Evolutionary conservation across 2,329 filamentous ascomycete genomes (phyloP), one percentile per base, ranked within the genome.

Genomic region (Pseudogymnoascus sp.): DNA sequence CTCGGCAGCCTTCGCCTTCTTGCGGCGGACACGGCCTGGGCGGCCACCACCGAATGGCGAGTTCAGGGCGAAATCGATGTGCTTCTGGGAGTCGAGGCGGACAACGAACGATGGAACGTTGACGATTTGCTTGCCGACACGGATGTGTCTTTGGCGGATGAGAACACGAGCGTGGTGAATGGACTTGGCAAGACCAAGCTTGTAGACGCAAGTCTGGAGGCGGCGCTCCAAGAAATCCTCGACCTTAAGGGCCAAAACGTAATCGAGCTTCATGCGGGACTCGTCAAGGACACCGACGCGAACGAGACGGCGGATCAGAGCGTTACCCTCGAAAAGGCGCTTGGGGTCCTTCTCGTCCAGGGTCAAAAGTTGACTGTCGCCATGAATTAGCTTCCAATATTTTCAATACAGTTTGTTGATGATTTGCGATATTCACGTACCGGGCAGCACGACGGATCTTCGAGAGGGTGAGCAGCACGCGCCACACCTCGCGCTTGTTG

Each of bases 211-310:
- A 74, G 94, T 99, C 88, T 99, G 93, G 72, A 97, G 92, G 81
- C 94, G 92, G 76, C 94, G 93, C 89, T 99, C 94, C 82, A 99
- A 87, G 89, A 99, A 99, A 82, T 99, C 94, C 83, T 99, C 94
- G 75, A 95, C 89, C 87, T 96, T 96, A 67, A 99, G 88, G 82
- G 94, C 94, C 78, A 99, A 84, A 78, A 99, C 94, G 89, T 99
- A 97, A 97, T 99, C 94, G 86, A 99, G 94, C 90, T 97, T 99
- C 94, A 99, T 99, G 87, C 94, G 94, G 79, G 92, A 92, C 86
- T 99, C 94, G 80, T 99, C 94, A 76, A 99, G 91, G 76, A 99
- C 94, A 90, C 94, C 94, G 78, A 97, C 92, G 80, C 94, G 94
- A 72, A 99, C 94, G 72, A 99, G 92, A 90, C 94, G 94, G 80